Evolutionary conservation across 1,139 yeast genomes (phyloP), one percentile per base, ranked within the genome.

Genomic region (Pichia sp.): DNA sequence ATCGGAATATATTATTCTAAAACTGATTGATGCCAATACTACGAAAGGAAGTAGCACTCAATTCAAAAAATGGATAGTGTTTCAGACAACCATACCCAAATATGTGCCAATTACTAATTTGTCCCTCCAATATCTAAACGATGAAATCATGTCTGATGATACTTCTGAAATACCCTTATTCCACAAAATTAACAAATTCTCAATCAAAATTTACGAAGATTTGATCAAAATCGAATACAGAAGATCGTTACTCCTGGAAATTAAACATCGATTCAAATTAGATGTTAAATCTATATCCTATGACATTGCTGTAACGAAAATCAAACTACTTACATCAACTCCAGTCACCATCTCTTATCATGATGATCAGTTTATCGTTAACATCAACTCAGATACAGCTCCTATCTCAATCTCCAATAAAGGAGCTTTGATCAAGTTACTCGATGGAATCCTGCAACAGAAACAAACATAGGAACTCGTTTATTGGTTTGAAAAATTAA

Each of bases 1-100:
- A 3, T 74, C 77, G 2, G 69, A 68, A 46, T 73, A 73, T 47
- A 53, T 72, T 4, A 62, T 73, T 4, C 53, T 73, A 38, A 64
- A 65, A 40, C 38, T 40, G 27, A 31, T 37, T 27, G 39, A 34
- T 4, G 27, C n/a, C n/a, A 64, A 53, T 35, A 49, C 52, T 7
- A 36, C 42, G 1, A 67, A 67, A 31, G 33, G 32, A 9, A 29
- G 27, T n/a, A 5, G 4, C 9, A n/a, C 46, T 58, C 61, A 31
- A 52, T 52, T 5, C 10, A 7, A 31, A 31, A 59, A 58, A 26
- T 61, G 67, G 64, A 51, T 37, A 4, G 36, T 72, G 1, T 71
- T 68, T 54, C 72, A 69, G 46, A 69, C 71, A 44, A 73, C 77
- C 0, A 48, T 72, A 0, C 77, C 77, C 1, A 58, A 57, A 26